Base-by-base conservation (phyloP, 2,329 filamentous ascomycete species). In the Neonectria faginata region DNA sequence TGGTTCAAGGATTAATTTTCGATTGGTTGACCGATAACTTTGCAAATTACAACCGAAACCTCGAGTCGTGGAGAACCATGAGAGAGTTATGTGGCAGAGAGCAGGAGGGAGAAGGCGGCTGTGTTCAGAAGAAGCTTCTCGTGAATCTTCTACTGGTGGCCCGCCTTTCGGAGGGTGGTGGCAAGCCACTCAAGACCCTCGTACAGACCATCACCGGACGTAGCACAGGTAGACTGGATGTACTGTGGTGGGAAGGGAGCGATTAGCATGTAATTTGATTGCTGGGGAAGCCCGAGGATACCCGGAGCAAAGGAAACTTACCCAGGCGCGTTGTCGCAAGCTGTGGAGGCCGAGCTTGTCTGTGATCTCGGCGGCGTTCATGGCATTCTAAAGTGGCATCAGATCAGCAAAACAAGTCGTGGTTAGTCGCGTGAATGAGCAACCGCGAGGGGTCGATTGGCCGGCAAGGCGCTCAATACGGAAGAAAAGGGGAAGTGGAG, bases 261-360 rank as follows among this genome's bases (percentile, higher is more conserved):
- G 42, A 59, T 76, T 69, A 76, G 72, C 62, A 70, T 63, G 36
- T 66, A 67, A 45, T 10, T 52, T 29, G 27, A 31, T n/a, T 39
- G n/a, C 18, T 20, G 27, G 52, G 52, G 27, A 27, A 56, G 14
- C n/a, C 41, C 48, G 31, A 58, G 31, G 48, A 18, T 14, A 50
- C 14, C 22, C 14, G 22, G 33, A 8, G 39, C n/a, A 36, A 56
- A 60, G 27, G 44, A 66, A 48, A 85, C 94, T 82, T 94, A 99
- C 96, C 96, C 96, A 99, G 78, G 93, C 92, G 83, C 96, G 94
- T 87, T 97, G 93, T 89, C 94, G 93, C 89, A 99, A 88, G 86
- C 93, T 97, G 91, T 98, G 95, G 78, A 99, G 94, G 80, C 96
- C 96, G 83, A 99, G 93, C 91, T 98, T 97, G 87, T 99, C 95